Percentiles rank a stretch among this genome's conserved stretches.
Conservation (phyloP, 164 flowering plant genomes). For the Vitis cinerea region DNA sequence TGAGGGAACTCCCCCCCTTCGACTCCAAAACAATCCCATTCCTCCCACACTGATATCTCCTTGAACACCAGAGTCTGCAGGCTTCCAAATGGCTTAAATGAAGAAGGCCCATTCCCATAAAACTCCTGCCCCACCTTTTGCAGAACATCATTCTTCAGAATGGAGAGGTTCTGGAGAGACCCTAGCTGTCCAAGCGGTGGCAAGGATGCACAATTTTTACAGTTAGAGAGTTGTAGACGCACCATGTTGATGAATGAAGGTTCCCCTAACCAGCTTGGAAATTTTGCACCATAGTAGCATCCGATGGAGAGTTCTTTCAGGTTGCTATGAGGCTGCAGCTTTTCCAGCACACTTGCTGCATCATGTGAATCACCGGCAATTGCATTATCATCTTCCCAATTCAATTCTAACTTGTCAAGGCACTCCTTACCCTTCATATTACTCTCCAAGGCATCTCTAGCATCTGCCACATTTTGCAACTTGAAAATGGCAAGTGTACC, state of each 20-base stretch:
- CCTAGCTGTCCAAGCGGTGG: slow-evolving; percentile 18
- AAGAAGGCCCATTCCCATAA: neutral
- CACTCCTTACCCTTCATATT: slow-evolving; percentile 11
- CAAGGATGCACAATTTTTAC: slow-evolving; percentile 7
- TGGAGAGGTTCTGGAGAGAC: slow-evolving; percentile 4
- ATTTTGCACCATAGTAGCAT: slow-evolving; percentile 11
- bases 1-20: slow-evolving; percentile 8
- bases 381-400: slow-evolving; percentile 8
- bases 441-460: slow-evolving; percentile 13
- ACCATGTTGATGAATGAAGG: slow-evolving; percentile 4
- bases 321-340: slow-evolving; percentile 8
- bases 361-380: neutral
- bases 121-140: slow-evolving; percentile 9
- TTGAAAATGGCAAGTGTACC: slow-evolving; percentile 6
- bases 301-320: slow-evolving; percentile 9
- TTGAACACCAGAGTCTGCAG: slow-evolving; percentile 10
- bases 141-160: slow-evolving; percentile 5
- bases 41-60: slow-evolving; percentile 12
- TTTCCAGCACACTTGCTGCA: slow-evolving; percentile 6
- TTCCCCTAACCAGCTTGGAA: slow-evolving; percentile 21
- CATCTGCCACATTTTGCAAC: slow-evolving; percentile 13
- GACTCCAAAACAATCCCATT: slow-evolving; percentile 4
- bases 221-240: neutral
- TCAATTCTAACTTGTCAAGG: slow-evolving; percentile 5
- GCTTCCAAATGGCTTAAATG: slow-evolving; percentile 1